phyloP scores from a whole-genome alignment of 768 basidiomycete species.

The Steccherinum ochraceum region DNA sequence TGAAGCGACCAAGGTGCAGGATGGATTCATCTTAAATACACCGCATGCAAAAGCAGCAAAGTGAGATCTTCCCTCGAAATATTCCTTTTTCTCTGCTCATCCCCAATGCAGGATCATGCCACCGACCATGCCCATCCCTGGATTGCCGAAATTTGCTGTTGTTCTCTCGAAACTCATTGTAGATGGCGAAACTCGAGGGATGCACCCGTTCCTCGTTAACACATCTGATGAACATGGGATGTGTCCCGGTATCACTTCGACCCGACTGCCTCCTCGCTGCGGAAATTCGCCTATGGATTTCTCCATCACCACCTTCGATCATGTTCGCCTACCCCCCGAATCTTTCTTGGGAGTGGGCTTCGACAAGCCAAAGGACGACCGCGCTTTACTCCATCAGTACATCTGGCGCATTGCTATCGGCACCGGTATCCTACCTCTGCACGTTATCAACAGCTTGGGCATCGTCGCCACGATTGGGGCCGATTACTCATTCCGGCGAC shows the following conservation, averaged over 20 bases:
- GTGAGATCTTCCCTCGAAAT: constrained; percentile 6
- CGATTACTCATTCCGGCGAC: constrained; percentile 26
- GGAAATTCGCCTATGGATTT: constrained; percentile 28
- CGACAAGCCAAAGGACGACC: constrained; percentile 10
- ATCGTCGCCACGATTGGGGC: constrained; percentile 21
- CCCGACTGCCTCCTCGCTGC: constrained; percentile 19
- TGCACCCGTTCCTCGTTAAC: constrained; percentile 23
- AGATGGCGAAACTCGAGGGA: constrained; percentile 21
- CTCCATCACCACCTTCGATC: constrained; percentile 29
- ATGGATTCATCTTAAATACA: constrained; percentile 22
- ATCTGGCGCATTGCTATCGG: constrained; percentile 29
- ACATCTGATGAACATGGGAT: constrained; percentile 22
- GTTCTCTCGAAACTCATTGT: constrained; percentile 24
- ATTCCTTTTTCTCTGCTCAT: background rate
- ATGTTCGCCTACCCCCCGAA: constrained; percentile 24
- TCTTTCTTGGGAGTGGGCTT: constrained; percentile 25
- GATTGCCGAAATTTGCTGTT: constrained; percentile 21
- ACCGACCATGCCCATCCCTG: constrained; percentile 18
- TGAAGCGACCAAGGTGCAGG: constrained; percentile 14
- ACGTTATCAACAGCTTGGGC: constrained; percentile 20
- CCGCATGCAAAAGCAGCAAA: constrained; percentile 20
- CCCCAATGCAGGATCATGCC: constrained; percentile 25
- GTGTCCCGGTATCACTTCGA: constrained; percentile 15
- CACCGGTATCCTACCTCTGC: constrained; percentile 22
- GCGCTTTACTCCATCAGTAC: constrained; percentile 19